Percentiles rank a stretch among this genome's conserved stretches.
These are phyloP conservation scores for Chenopodium album DNA, from an alignment of 148 eudicot genomes.

Conservation along the genomic window DNA sequence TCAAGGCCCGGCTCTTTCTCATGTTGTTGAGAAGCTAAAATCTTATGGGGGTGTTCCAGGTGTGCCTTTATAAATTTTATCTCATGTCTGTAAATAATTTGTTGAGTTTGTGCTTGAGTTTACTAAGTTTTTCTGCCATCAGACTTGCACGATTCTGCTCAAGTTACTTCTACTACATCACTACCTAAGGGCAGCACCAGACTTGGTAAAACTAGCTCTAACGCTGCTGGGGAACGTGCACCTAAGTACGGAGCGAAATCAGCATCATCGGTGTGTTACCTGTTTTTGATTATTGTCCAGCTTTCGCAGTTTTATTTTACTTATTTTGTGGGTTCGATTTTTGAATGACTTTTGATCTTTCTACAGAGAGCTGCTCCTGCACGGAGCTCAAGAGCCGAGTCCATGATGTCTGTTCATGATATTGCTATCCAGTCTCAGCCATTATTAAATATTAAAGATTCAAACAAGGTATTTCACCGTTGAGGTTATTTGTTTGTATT, in stretches of 20 bases:
- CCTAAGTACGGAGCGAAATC: slow-evolving; percentile 67
- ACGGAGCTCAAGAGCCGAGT: slow-evolving; percentile 72
- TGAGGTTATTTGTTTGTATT: neutral
- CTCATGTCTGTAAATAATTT: neutral
- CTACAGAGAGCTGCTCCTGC: slow-evolving; percentile 56
- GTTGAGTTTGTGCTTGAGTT: neutral
- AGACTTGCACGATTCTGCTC: slow-evolving; percentile 63
- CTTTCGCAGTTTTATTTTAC: no score
- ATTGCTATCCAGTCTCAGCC: slow-evolving; percentile 84
- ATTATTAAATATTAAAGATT: slow-evolving; percentile 73
- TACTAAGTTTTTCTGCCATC: slow-evolving; percentile 17
- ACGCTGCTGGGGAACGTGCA: slow-evolving; percentile 55
- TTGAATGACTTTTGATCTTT: slow-evolving; percentile 1
- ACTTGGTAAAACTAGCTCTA: slow-evolving; percentile 53
- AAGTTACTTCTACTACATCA: slow-evolving; percentile 41
- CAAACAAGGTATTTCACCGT: slow-evolving; percentile 65
- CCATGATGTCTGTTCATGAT: slow-evolving; percentile 81
- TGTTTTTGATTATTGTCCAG: neutral
- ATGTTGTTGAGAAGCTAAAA: slow-evolving; percentile 73
- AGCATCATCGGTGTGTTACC: slow-evolving; percentile 57
- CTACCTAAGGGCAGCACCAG: slow-evolving; percentile 50
- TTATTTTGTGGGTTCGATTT: no score
- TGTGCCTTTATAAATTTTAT: slow-evolving; percentile 18
- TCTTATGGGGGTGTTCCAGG: slow-evolving; percentile 68
- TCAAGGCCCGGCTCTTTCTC: slow-evolving; percentile 83